Conservation (phyloP, 2,329 filamentous ascomycete species). For the Arthrocladium fulminans region DNA sequence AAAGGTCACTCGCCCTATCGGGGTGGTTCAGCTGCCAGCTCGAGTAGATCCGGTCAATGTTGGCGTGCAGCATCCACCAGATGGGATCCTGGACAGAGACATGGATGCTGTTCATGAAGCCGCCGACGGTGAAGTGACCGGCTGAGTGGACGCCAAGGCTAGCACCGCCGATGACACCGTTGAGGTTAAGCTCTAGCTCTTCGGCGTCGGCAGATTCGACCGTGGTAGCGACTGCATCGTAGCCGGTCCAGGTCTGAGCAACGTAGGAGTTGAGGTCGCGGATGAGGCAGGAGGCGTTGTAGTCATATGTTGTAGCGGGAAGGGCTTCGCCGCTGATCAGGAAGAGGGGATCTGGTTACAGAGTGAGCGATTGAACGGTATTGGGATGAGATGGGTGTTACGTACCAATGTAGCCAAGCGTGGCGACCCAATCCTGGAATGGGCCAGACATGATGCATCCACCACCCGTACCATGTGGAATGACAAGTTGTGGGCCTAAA, state of each 20-base stretch:
- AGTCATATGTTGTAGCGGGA: slow-evolving; percentile 17
- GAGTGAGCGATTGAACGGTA: not conserved
- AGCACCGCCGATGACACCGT: slow-evolving; percentile 20
- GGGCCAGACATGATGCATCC: slow-evolving; percentile 24
- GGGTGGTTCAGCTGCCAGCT: slow-evolving; percentile 22
- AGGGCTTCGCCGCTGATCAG: slow-evolving; percentile 15
- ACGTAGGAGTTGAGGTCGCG: slow-evolving; percentile 23
- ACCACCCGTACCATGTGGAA: slow-evolving; percentile 23
- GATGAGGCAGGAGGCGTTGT: slow-evolving; percentile 21
- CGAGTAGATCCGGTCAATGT: slow-evolving; percentile 22
- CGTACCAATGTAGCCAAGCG: slow-evolving; percentile 17
- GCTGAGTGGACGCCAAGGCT: slow-evolving; percentile 22
- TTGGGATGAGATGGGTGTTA: not conserved
- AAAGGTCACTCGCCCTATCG: slow-evolving; percentile 14
- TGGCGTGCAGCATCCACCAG: slow-evolving; percentile 23
- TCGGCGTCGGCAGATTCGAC: slow-evolving; percentile 18
- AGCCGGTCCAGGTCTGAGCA: slow-evolving; percentile 20
- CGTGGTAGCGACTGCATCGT: slow-evolving; percentile 14
- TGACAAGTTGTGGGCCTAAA: slow-evolving; percentile 14
- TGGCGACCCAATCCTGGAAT: slow-evolving; percentile 21
- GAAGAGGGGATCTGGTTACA: slow-evolving; percentile 11
- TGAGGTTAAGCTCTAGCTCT: slow-evolving; percentile 19
- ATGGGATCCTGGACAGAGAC: slow-evolving; percentile 21
- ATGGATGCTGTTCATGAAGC: slow-evolving; percentile 21
- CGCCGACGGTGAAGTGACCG: slow-evolving; percentile 22